Percentiles rank a stretch among this genome's conserved stretches.
phyloP scores from a whole-genome alignment of 805 yeast genomes.

The Wickerhamiella hasegawae region DNA sequence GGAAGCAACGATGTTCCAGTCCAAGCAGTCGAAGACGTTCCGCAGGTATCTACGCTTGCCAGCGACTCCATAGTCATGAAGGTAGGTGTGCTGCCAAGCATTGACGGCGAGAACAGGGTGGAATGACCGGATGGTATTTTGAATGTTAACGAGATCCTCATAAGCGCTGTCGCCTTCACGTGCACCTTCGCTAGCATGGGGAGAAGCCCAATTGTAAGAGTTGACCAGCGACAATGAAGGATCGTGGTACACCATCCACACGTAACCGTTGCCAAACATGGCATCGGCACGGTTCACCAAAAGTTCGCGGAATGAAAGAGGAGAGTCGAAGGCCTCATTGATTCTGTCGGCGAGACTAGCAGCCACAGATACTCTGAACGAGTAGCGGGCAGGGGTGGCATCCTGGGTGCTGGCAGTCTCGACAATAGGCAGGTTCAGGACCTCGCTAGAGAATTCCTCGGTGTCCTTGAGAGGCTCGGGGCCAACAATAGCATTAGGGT shows the following conservation, averaged over 20 bases:
- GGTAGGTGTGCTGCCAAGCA: slow-evolving; percentile 76
- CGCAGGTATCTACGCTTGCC: slow-evolving; percentile 60
- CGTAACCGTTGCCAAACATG: slow-evolving; percentile 79
- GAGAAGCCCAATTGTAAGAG: slow-evolving; percentile 86
- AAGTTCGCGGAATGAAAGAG: slow-evolving; percentile 47
- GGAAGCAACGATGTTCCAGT: slow-evolving; percentile 43
- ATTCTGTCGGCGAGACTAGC: not conserved
- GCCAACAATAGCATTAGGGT: slow-evolving; percentile 15
- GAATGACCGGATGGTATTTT: slow-evolving; percentile 4
- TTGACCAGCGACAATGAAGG: slow-evolving; percentile 47
- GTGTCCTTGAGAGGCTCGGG: slow-evolving; percentile 5
- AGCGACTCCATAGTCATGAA: slow-evolving; percentile 67
- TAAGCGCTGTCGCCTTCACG: not conserved
- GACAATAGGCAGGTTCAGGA: slow-evolving; percentile 12
- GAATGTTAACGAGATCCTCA: not conserved
- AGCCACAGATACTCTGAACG: too few relatives aligned
- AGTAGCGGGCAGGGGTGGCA: not conserved
- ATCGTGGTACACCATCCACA: slow-evolving; percentile 65
- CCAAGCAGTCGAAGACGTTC: slow-evolving; percentile 59
- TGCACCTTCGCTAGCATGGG: slow-evolving; percentile 19
- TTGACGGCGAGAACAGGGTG: slow-evolving; percentile 57
- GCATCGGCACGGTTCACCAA: slow-evolving; percentile 55
- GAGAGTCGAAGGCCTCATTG: slow-evolving; percentile 7
- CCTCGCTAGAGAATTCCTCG: slow-evolving; percentile 13
- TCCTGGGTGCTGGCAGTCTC: not conserved